Conservation (phyloP, 1,139 yeast species). For the Candida tropicalis region DNA sequence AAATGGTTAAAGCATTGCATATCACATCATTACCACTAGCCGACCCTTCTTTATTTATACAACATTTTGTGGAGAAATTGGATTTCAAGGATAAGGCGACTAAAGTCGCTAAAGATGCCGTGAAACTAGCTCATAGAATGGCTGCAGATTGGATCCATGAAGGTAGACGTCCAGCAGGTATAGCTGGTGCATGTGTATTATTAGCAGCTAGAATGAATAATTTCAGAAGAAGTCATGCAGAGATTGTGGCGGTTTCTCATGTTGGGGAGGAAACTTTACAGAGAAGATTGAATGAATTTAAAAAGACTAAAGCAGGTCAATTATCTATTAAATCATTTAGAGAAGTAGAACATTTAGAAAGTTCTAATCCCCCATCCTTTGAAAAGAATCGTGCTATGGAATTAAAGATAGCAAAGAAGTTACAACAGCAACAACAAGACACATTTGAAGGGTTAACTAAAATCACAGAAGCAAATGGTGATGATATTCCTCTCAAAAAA, state of each 20-base stretch:
- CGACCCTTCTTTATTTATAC: conserved; percentile 92
- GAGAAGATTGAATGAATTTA: conserved; percentile 85
- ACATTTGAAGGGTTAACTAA: conserved; percentile 16
- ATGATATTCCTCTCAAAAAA: conserved; percentile 6
- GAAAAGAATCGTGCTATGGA: conserved; percentile 47
- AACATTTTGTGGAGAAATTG: conserved; percentile 86
- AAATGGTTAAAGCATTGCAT: conserved; percentile 81
- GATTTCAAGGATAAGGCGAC: conserved; percentile 73
- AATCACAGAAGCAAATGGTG: conserved; percentile 11
- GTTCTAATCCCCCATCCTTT: conserved; percentile 84
- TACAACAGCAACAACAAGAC: conserved; percentile 15
- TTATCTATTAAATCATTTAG: conserved; percentile 78
- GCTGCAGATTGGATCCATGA: conserved; percentile 93
- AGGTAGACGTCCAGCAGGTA: conserved; percentile 97
- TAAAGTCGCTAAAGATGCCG: conserved; percentile 85
- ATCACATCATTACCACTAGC: conserved; percentile 80
- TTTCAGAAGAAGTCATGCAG: conserved; percentile 87
- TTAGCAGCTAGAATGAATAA: conserved; percentile 97
- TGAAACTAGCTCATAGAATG: conserved; percentile 86
- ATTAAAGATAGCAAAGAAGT: conserved; percentile 21
- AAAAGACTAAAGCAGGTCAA: conserved; percentile 71
- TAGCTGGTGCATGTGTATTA: conserved; percentile 94
- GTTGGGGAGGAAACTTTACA: conserved; percentile 94
- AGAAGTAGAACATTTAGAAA: conserved; percentile 37
- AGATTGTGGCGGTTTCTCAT: conserved; percentile 92